Conservation (phyloP, 2,329 filamentous ascomycete species). For the Clarireedia homoeocarpa region DNA sequence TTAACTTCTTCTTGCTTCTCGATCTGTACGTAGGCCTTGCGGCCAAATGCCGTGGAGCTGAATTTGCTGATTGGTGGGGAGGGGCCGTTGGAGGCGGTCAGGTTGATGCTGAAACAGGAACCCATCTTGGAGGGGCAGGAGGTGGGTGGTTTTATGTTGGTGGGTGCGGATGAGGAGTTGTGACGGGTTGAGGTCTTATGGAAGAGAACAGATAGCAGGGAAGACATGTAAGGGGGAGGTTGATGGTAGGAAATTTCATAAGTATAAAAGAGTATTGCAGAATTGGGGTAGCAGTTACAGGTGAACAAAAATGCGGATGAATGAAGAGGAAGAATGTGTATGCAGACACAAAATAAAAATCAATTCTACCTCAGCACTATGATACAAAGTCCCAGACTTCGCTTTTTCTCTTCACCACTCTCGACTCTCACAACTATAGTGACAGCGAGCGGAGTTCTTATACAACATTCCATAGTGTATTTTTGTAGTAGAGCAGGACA, state of each 20-base stretch:
- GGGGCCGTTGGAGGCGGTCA: not conserved
- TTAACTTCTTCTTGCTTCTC: not conserved
- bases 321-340: too few species aligned
- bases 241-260: too few species aligned
- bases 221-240: not conserved
- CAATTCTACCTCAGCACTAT: not conserved
- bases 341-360: not conserved
- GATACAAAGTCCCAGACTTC: not conserved
- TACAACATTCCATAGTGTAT: not conserved
- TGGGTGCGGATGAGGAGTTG: not conserved
- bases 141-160: not conserved
- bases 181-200: not conserved
- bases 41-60: constrained; percentile 2
- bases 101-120: not conserved
- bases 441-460: too few species aligned
- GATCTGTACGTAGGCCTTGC: not conserved
- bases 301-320: not conserved
- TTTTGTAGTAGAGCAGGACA: not conserved
- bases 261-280: not conserved
- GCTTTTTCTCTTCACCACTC: not conserved
- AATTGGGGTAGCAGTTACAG: not conserved
- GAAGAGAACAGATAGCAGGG: not conserved
- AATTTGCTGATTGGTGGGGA: not conserved
- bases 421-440: too few species aligned
- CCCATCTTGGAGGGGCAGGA: not conserved